Conservation (phyloP, 306 rosid genomes). For the Hylodesmum podocarpum region DNA sequence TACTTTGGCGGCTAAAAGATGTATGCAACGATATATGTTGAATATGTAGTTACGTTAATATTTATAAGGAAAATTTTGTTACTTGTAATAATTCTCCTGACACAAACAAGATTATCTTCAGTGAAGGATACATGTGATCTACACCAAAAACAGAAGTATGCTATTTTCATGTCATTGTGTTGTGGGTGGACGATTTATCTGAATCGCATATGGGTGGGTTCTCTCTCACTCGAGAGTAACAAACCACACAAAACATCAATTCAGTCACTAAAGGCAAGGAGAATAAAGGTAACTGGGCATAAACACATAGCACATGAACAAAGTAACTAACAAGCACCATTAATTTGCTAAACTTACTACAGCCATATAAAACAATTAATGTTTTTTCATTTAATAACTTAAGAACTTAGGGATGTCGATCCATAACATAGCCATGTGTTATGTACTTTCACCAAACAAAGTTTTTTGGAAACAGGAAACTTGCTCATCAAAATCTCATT, state of each 20-base stretch:
- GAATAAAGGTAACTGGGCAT: constrained; percentile 5
- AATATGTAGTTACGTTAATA: no score
- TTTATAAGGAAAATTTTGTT: no score
- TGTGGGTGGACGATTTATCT: neutral
- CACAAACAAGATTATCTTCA: no score
- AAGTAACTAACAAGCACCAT: neutral
- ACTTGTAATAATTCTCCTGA: no score
- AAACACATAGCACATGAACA: neutral
- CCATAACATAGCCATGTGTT: neutral
- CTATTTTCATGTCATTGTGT: neutral
- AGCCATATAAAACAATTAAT: neutral
- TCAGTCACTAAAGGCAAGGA: neutral
- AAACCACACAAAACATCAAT: neutral
- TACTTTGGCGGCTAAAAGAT: no score
- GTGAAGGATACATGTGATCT: no score
- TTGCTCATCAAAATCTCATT: neutral
- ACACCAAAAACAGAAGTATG: no score
- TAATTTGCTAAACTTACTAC: neutral
- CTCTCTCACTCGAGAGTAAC: neutral
- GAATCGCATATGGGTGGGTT: neutral
- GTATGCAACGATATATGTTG: neutral
- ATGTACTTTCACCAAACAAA: neutral
- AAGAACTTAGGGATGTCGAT: neutral
- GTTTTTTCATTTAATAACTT: neutral
- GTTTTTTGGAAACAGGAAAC: neutral